These are phyloP conservation scores for Oenanthe sinensis DNA, from an alignment of 129 eudicot genomes.

Conservation along the genomic window DNA sequence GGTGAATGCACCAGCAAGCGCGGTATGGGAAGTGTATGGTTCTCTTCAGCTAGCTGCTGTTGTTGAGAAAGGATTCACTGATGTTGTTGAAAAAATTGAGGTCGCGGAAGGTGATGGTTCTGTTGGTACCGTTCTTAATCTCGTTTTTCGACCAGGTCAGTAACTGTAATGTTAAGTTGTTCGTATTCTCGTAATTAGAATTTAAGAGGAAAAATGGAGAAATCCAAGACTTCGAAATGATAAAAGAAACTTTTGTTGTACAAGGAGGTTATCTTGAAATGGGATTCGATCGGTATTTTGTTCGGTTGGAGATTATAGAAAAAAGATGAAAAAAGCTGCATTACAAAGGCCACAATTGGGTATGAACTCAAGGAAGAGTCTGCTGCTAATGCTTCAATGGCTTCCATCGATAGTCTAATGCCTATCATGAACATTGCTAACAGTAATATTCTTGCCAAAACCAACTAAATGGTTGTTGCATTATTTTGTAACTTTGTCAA, in stretches of 20 bases:
- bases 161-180: too few species aligned
- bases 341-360: conserved; percentile 32
- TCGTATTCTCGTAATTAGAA: too few species aligned
- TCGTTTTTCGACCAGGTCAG: conserved; percentile 15
- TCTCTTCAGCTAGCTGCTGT: conserved; percentile 12
- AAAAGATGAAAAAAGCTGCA: conserved; percentile 26
- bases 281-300: conserved; percentile 32
- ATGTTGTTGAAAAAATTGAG: conserved; percentile 16
- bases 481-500: not conserved
- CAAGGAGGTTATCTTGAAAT: conserved; percentile 54
- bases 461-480: not conserved
- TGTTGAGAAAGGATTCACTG: conserved; percentile 3
- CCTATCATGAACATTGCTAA: conserved; percentile 25
- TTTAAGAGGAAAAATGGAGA: too few species aligned
- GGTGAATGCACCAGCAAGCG: conserved; percentile 23
- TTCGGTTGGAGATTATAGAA: conserved; percentile 28
- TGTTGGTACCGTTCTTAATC: conserved; percentile 18
- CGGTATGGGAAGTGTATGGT: conserved; percentile 28
- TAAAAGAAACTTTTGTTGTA: conserved; percentile 33
- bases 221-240: not conserved
- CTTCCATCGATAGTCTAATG: conserved; percentile 18
- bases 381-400: conserved; percentile 33
- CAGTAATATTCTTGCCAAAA: conserved; percentile 15
- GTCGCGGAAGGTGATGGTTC: conserved; percentile 27
- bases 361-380: conserved; percentile 42